A percentile compares a stretch with the other conserved stretches of the same genome.
Conservation (phyloP, 2,329 filamentous ascomycete species). For the Penicillium nordicum region DNA sequence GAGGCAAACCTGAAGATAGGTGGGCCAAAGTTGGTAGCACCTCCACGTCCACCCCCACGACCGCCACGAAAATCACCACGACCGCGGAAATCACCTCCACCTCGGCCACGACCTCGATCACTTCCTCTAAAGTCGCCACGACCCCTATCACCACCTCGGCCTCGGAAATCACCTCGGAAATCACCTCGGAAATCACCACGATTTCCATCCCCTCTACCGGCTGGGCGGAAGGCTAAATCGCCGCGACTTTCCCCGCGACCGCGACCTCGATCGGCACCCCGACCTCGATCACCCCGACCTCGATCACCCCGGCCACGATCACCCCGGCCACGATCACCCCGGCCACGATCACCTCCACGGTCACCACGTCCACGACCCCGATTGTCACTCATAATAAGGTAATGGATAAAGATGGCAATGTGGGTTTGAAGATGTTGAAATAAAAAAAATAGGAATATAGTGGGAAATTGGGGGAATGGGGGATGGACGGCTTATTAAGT, state of each 20-base stretch:
- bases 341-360: slow-evolving; percentile 21
- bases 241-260: slow-evolving; percentile 24
- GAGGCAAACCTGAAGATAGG: slow-evolving; percentile 30
- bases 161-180: slow-evolving; percentile 10
- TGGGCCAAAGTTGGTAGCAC: slow-evolving; percentile 18
- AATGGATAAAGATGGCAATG: neutral
- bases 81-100: slow-evolving; percentile 22
- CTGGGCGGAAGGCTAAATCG: slow-evolving; percentile 17
- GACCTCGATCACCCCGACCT: slow-evolving; percentile 15
- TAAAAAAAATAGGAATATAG: neutral
- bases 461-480: neutral
- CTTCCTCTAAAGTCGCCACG: slow-evolving; percentile 22
- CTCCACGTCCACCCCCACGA: slow-evolving; percentile 18
- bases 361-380: slow-evolving; percentile 18
- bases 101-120: slow-evolving; percentile 25
- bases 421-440: neutral
- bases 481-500: neutral
- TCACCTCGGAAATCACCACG: slow-evolving; percentile 16
- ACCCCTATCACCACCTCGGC: slow-evolving; percentile 18
- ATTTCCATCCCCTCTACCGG: slow-evolving; percentile 5
- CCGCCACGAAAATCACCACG: slow-evolving; percentile 25
- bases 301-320: slow-evolving; percentile 23
- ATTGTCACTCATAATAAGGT: slow-evolving; percentile 5
- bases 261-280: slow-evolving; percentile 8
- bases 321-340: slow-evolving; percentile 18